Evolutionary conservation across 1,284 basidiomycete species (phyloP), one percentile per base, ranked within the genome.

Genomic region (Stereum hirsutum): DNA sequence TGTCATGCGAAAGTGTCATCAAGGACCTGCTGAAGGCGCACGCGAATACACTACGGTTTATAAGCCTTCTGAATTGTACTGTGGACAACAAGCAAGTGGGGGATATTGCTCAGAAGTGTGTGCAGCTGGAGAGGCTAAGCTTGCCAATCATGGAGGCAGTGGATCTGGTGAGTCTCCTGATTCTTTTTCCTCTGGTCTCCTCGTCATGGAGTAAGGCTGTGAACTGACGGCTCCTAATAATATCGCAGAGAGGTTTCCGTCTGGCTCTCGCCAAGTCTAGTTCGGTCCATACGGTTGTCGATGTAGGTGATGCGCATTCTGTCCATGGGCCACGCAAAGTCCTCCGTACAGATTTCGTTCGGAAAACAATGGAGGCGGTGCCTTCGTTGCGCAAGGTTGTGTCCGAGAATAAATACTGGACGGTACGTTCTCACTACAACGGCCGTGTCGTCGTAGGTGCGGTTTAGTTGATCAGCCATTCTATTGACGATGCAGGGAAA

Each of bases 351-450:
- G 64, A 68, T 12, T 65, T 66, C 38, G 69, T 72, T 6, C 57
- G 57, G 12, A 45, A 55, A 24, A 53, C 81, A 45, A 72, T 79
- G 65, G 50, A 52, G 19, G 46, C 46, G 4, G 66, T 69, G 12
- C 62, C 58, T 10, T 64, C 49, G 25, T 56, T 81, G 44, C 56
- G 57, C 39, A 72, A 61, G 45, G 62, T 85, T 31, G 57, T 80
- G 25, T 73, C 70, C 23, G 72, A 71, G 46, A 68, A 66, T 33
- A 64, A 78, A 30, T 55, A 74, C 7, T 85, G 80, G 80, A 74
- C 64, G 52, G 82, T 81, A 51, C 41, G 61, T 54, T 19, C 19
- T 26, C 24, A 12, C 4, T 19, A 35, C 28, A 17, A 5, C 1
- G 2, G 15, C 12, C 23, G n/a, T 14, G 2, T 42, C 26, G 4